phyloP scores from a whole-genome alignment of 345 rosid genomes.

The Salix koriyanagi region DNA sequence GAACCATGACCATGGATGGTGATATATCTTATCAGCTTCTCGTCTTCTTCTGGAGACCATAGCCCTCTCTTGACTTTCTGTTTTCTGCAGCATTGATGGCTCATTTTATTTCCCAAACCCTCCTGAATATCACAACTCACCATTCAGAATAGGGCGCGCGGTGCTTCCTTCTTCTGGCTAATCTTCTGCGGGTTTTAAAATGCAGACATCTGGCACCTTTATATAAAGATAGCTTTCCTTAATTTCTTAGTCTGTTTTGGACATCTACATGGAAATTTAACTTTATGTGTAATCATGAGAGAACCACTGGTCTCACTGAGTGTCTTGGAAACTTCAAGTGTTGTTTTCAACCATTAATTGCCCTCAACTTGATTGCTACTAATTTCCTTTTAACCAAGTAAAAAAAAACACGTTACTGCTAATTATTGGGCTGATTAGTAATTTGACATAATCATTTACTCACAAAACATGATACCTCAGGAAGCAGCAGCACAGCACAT shows the following conservation, averaged over 20 bases:
- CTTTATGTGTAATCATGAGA: constrained; percentile 24
- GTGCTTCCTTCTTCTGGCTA: neutral
- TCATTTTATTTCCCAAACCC: constrained; percentile 24
- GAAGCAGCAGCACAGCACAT: neutral
- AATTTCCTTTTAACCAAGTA: neutral
- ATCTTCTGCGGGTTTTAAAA: neutral
- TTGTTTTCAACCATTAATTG: constrained; percentile 6
- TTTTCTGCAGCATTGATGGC: constrained; percentile 57
- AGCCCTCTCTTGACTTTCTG: constrained; percentile 66
- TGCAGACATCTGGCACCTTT: neutral
- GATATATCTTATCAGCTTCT: constrained; percentile 42
- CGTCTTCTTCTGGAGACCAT: constrained; percentile 72
- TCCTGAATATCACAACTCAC: neutral
- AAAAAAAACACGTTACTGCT: neutral
- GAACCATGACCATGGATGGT: constrained; percentile 49
- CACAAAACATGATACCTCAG: neutral
- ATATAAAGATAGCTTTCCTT: constrained; percentile 4
- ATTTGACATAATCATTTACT: neutral
- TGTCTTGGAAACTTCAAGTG: constrained; percentile 20
- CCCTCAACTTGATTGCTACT: constrained; percentile 7
- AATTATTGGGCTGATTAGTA: neutral
- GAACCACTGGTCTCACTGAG: constrained; percentile 34
- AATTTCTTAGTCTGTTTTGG: neutral
- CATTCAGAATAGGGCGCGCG: neutral
- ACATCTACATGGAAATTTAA: constrained; percentile 2